Evolutionary conservation across 495 filamentous ascomycete species (phyloP), one percentile per base, ranked within the genome.

Genomic region (Bathelium albidoporum): DNA sequence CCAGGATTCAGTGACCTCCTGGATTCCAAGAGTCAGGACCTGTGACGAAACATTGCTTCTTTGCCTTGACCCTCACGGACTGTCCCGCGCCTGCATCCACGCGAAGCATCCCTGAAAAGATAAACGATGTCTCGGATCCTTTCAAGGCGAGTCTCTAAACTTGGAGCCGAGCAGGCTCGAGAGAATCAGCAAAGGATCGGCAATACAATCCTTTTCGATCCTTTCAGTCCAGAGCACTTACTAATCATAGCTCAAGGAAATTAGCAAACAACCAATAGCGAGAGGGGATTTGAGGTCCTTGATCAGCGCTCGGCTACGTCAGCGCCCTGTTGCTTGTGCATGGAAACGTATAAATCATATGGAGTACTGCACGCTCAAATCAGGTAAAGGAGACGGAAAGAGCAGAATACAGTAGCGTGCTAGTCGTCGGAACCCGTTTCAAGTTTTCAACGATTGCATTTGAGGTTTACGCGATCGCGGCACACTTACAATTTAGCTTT

Each of bases 141-240:
- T 29, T 55, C 22, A 55, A n/a, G 49, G 49, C 49, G 49, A 29
- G 49, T 55, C 24, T 55, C 49, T 29, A 55, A 55, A 55, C 49
- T 55, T 55, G 29, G 49, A 28, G 9, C 1, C 5, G 49, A 24
- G 49, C 49, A 28, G 49, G 49, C 49, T 55, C 4, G 49, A 29
- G 24, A 55, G 49, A 1, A 55, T 55, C 5, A 9, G 49, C 49
- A 26, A 29, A 55, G 49, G 49, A 16, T 16, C 22, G 5, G 5
- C 24, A 55, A n/a, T 2, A 1, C 18, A 49, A 49, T 49, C 44
- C 44, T 49, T 49, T 1, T n/a, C 18, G 20, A 49, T 1, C 1
- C 44, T 49, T 49, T 1, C 44, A 10, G 12, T 49, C 44, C 0
- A 49, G 44, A 49, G 34, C 34, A 14, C 14, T 39, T 5, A 39